phyloP scores from a whole-genome alignment of 306 rosid species.

The Acacia melanoxylon region DNA sequence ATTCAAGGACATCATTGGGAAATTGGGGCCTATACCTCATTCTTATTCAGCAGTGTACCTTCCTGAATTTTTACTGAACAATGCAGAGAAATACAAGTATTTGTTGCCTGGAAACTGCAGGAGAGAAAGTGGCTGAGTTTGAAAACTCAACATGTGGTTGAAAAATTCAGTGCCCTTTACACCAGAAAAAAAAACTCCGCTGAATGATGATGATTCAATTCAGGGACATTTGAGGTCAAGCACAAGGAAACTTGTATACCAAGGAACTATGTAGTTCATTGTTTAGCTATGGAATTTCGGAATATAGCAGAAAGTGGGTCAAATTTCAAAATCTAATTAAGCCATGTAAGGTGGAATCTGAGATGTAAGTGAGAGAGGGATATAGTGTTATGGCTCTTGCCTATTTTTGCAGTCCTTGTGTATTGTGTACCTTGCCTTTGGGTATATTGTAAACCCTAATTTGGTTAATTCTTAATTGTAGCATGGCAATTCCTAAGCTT shows the following conservation, averaged over 20 bases:
- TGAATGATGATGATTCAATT: constrained; percentile 18
- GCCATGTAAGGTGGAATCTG: constrained; percentile 26
- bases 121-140: constrained; percentile 80
- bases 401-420: constrained; percentile 10
- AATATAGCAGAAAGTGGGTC: constrained; percentile 20
- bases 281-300: constrained; percentile 24
- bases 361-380: constrained; percentile 3
- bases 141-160: background rate
- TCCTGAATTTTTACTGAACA: constrained; percentile 69
- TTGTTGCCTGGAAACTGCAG: constrained; percentile 84
- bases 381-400: background rate
- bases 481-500: constrained; percentile 42
- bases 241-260: constrained; percentile 28
- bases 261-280: constrained; percentile 34
- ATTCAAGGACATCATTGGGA: constrained; percentile 81
- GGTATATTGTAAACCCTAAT: constrained; percentile 27
- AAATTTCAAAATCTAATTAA: background rate
- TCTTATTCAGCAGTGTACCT: constrained; percentile 91
- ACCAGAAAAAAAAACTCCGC: constrained; percentile 6
- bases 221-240: constrained; percentile 18
- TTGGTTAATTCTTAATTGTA: constrained; percentile 21
- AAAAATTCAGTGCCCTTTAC: constrained; percentile 27
- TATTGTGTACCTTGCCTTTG: constrained; percentile 21
- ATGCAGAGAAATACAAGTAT: constrained; percentile 69
- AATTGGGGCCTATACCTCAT: constrained; percentile 84